phyloP scores from a whole-genome alignment of 1,284 basidiomycete genomes.

The Ustilago trichophora region DNA sequence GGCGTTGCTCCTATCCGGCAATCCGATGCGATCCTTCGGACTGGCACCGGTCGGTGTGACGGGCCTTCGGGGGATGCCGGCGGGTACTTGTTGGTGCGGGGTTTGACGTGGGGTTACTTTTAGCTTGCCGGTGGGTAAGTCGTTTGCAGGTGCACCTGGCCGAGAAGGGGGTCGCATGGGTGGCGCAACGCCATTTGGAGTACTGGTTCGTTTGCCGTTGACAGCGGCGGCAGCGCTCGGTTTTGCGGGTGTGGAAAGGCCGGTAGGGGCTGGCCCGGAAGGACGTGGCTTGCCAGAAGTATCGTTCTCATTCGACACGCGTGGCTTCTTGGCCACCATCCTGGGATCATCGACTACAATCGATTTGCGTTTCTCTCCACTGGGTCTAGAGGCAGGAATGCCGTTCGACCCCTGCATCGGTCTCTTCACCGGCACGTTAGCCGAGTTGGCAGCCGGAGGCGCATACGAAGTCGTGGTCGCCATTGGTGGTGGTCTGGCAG shows the following conservation, averaged over 20 bases:
- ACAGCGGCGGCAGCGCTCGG: neutral
- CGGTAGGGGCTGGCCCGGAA: too few species aligned
- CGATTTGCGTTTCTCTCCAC: constrained; percentile 33
- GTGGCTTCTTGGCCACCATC: constrained; percentile 29
- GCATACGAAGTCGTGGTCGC: constrained; percentile 16
- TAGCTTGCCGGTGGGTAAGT: constrained; percentile 22
- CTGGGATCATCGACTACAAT: constrained; percentile 30
- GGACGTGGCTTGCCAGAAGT: constrained; percentile 1
- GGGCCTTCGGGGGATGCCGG: constrained; percentile 11
- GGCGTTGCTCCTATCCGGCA: constrained; percentile 6
- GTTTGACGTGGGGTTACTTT: constrained; percentile 9
- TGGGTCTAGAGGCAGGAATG: neutral
- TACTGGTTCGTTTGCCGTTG: too few species aligned
- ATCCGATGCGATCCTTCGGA: constrained; percentile 13
- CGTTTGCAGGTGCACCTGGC: constrained; percentile 1
- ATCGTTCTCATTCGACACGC: constrained; percentile 10
- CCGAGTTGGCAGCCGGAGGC: constrained; percentile 7
- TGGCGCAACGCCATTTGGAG: neutral
- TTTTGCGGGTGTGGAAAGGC: too few species aligned
- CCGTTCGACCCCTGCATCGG: constrained; percentile 9
- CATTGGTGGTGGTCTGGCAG: constrained; percentile 11
- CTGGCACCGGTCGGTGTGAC: constrained; percentile 21
- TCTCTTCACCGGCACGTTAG: neutral
- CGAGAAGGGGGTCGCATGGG: constrained; percentile 16
- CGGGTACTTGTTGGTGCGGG: constrained; percentile 6